Evolutionary conservation across 148 eudicot species (phyloP), one percentile per base, ranked within the genome.

Genomic region (Cornus suecica): DNA sequence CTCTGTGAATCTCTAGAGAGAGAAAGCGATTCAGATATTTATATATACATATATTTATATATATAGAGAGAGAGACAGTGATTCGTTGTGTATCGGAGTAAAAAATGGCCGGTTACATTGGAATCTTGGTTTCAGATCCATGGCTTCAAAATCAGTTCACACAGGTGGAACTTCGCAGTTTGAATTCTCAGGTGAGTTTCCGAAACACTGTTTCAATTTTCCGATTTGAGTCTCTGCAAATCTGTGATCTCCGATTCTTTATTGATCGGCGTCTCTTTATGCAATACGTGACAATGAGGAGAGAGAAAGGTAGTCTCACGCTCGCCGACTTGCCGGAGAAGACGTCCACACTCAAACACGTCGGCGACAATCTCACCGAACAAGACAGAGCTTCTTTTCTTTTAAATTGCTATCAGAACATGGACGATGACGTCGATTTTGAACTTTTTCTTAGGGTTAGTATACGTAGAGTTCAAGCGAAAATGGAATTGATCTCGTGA

Each of bases 71-170:
- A 56, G 62, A 70, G 45, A 69, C 23, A 27, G 58, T 52, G 13
- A 1, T 52, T 20, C 41, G 26, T n/a, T 52, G 1, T 48, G 34
- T 70, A 7, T 48, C 65, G 4, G 27, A 24, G 32, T 48, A 10
- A 63, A 65, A n/a, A 23, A 79, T 92, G 97, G 92, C 97, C 62
- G 99, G 90, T 30, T 95, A 92, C 65, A 84, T 88, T 6, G 99
- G 99, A 14, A 88, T 95, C 31, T 69, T 95, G 66, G 94, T 91
- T 4, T 95, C 99, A 71, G 99, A 95, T 95, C 97, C 97, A 83
- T 92, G 99, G 99, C 89, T 95, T 6, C 99, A 95, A 62, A 95
- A 88, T 72, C 97, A 95, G 86, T 95, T 95, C 87, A 95, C 99
- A 58, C 99, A 95, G 79, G 99, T 92, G 45, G 99, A 95, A 90